Percentiles rank a stretch among this genome's conserved stretches.
Conservation (phyloP, 2,329 filamentous ascomycete genomes). For the Trichoderma sp. region DNA sequence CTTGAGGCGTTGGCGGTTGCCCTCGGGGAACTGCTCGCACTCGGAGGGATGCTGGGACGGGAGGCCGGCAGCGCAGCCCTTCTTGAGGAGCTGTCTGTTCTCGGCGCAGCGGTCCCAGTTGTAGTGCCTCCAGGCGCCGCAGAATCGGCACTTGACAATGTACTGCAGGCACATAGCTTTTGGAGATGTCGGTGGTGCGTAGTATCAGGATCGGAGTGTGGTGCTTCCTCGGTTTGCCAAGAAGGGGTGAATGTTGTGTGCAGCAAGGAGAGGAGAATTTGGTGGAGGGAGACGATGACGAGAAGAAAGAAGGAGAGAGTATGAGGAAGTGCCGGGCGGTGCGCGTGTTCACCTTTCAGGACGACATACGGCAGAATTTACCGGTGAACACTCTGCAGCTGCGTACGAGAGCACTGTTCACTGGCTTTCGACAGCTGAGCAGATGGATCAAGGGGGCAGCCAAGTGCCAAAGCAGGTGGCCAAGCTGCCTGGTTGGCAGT, state of each 20-base stretch:
- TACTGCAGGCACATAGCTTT: conserved; percentile 23
- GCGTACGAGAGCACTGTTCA: background rate
- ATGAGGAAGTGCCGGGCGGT: background rate
- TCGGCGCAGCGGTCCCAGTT: conserved; percentile 26
- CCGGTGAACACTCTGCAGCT: background rate
- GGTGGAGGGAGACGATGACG: background rate
- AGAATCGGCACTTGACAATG: conserved; percentile 24
- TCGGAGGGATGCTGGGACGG: conserved; percentile 18
- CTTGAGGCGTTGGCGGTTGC: conserved; percentile 11
- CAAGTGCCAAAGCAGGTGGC: background rate
- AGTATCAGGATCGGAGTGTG: conserved; percentile 30
- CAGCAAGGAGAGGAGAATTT: background rate
- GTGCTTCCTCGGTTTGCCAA: conserved; percentile 27
- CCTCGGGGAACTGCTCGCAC: conserved; percentile 21
- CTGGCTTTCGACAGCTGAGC: background rate
- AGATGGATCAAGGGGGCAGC: background rate
- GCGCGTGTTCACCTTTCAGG: background rate
- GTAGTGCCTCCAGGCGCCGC: conserved; percentile 23
- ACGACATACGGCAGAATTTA: background rate
- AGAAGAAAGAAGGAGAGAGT: no score
- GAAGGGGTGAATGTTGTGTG: background rate
- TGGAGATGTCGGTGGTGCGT: conserved; percentile 1
- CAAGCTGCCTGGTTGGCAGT: background rate
- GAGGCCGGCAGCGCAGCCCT: conserved; percentile 16
- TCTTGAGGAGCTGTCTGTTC: background rate